Evolutionary conservation across 2,329 filamentous ascomycete genomes (phyloP), one percentile per base, ranked within the genome.

Genomic region (Talaromyces atroroseus): DNA sequence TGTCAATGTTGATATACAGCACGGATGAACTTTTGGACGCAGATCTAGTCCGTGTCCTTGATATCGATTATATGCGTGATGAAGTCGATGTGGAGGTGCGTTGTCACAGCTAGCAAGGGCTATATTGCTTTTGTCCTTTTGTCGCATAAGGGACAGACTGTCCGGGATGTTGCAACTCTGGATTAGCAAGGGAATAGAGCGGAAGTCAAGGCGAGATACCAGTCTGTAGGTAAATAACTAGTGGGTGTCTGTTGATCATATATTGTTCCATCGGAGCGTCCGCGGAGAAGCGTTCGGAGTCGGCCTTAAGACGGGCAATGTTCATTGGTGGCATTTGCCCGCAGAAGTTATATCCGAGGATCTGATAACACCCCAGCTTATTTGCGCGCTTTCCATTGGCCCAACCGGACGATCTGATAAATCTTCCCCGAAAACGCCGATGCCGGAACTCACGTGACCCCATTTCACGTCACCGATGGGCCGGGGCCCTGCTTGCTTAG

Each of bases 41-140:
- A 24, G 11, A n/a, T 5, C 21, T 47, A 4, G 11, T 29, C 21
- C 20, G 32, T 12, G 67, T 74, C 3, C 74, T 86, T 42, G 79
- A 80, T 65, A 66, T 76, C 49, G 75, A 74, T 14, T 74, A 80
- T 62, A 74, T 86, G 57, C 76, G 74, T 2, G 60, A 70, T 2
- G 71, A 74, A 8, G 71, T 86, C 50, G 83, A 83, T 2, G 81
- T 77, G 47, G 69, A 85, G 85, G 78, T 86, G 83, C 68, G 87
- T 85, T 66, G 82, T 83, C 12, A 78, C 78, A 54, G 70, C 83
- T 54, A 77, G 76, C 18, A 87, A 87, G 69, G 84, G 84, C 6
- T 84, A 87, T 65, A 85, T 82, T 0, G 87, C 87, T 0, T 76
- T 92, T 2, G 83, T 84, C n/a, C n/a, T n/a, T n/a, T n/a, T n/a